phyloP scores from a whole-genome alignment of 2,329 filamentous ascomycete species.

The Tolypocladium nubicola region DNA sequence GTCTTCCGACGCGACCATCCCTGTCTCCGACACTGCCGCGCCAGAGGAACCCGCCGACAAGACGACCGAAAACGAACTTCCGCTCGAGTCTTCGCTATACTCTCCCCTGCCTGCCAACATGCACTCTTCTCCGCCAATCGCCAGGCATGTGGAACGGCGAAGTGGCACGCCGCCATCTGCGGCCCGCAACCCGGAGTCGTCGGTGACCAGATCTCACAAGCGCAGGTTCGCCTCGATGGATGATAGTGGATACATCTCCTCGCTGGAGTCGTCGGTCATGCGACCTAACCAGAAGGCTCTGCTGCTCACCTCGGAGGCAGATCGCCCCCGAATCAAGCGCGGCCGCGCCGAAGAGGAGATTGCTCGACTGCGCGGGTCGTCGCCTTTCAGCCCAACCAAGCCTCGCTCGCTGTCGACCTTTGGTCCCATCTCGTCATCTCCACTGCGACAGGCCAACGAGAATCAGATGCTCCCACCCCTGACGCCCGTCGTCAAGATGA shows the following conservation, averaged over 20 bases:
- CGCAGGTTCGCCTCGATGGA: slow-evolving; percentile 70
- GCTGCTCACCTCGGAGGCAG: slow-evolving; percentile 67
- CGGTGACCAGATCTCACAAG: slow-evolving; percentile 58
- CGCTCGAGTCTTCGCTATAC: slow-evolving; percentile 43
- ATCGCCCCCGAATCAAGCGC: slow-evolving; percentile 72
- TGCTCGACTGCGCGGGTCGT: slow-evolving; percentile 81
- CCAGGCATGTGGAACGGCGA: slow-evolving; percentile 44
- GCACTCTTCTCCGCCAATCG: slow-evolving; percentile 83
- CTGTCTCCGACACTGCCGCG: slow-evolving; percentile 54
- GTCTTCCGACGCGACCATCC: slow-evolving; percentile 70
- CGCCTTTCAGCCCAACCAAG: slow-evolving; percentile 83
- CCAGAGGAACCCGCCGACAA: slow-evolving; percentile 39
- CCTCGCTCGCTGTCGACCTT: slow-evolving; percentile 41
- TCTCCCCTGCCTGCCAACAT: slow-evolving; percentile 64
- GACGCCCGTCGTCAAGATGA: slow-evolving; percentile 77
- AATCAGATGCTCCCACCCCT: slow-evolving; percentile 62
- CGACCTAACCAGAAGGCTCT: slow-evolving; percentile 55
- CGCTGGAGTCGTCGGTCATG: slow-evolving; percentile 80
- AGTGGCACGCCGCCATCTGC: slow-evolving; percentile 69
- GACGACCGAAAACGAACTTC: slow-evolving; percentile 25
- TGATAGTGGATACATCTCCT: slow-evolving; percentile 96
- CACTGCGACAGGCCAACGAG: slow-evolving; percentile 45
- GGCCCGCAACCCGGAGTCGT: slow-evolving; percentile 49
- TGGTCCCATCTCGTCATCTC: slow-evolving; percentile 55
- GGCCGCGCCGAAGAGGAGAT: slow-evolving; percentile 95